These are phyloP conservation scores for Trichoderma sp. DNA, from an alignment of 2,329 filamentous ascomycete genomes.

Conservation along the genomic window DNA sequence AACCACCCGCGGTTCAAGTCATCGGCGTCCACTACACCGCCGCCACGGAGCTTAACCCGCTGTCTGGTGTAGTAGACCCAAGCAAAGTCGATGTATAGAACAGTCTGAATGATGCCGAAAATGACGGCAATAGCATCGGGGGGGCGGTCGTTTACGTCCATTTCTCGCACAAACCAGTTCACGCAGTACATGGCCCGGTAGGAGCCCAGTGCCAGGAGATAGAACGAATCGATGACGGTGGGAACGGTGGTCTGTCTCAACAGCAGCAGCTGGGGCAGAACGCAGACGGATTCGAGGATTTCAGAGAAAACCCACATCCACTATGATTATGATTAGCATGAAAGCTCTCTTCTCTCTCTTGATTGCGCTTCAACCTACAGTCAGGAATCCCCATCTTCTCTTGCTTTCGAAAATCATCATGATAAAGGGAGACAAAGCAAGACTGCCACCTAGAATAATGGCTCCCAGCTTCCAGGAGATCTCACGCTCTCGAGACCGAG, in stretches of 20 bases:
- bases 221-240: slow-evolving; percentile 96
- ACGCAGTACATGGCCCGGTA: slow-evolving; percentile 89
- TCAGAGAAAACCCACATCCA: slow-evolving; percentile 86
- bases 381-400: slow-evolving; percentile 51
- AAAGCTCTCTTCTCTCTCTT: not conserved
- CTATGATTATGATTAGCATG: slow-evolving; percentile 49
- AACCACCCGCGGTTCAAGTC: slow-evolving; percentile 87
- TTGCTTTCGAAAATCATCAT: slow-evolving; percentile 66
- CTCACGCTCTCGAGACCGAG: slow-evolving; percentile 86
- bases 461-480: slow-evolving; percentile 90
- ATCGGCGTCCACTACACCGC: slow-evolving; percentile 86
- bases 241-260: slow-evolving; percentile 94
- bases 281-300: slow-evolving; percentile 87
- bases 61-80: slow-evolving; percentile 97
- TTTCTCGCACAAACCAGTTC: slow-evolving; percentile 80
- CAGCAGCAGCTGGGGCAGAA: slow-evolving; percentile 88
- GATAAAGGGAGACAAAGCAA: slow-evolving; percentile 71
- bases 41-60: slow-evolving; percentile 86
- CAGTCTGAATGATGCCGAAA: slow-evolving; percentile 87
- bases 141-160: slow-evolving; percentile 60
- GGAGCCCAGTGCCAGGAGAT: slow-evolving; percentile 82
- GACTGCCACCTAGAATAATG: slow-evolving; percentile 66
- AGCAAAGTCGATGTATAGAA: slow-evolving; percentile 89
- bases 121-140: slow-evolving; percentile 76
- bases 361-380: slow-evolving; percentile 47